Base-by-base conservation (phyloP, 148 eudicot species). In the Cornus kousa region DNA sequence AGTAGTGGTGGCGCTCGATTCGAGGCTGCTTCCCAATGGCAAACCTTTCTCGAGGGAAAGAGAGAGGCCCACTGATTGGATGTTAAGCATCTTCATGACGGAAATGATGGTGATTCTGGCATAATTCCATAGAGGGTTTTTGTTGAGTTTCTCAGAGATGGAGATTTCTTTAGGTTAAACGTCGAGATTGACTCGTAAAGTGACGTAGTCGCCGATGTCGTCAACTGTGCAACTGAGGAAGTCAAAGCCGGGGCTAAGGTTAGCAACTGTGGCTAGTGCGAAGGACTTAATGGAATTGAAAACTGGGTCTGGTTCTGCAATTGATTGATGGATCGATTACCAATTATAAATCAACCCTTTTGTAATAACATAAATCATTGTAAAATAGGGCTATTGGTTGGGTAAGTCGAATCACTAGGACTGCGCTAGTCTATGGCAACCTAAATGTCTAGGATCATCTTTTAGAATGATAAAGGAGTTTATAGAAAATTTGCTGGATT, bases 191-290 rank as follows among this genome's bases (percentile, higher is more conserved):
- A 92, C 77, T 7, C 84, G 72, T 70, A 96, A 84, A 33, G 89
- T 82, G 64, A 96, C 97, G 77, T 60, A 77, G 71, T 96, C 99
- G 37, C 99, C 99, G 50, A 94, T 57, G 4, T 90, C 92, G 67
- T 91, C 93, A 24, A 96, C 95, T 68, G 99, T 98, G 85, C 94
- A 89, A 3, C 99, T 98, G 3, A 96, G 88, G 82, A 96, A 90
- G 87, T 96, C 99, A 80, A 96, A 96, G 10, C 98, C 89, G 0
- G 98, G 98, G 55, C 99, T 98, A 57, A 96, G 95, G 75, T 96
- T 94, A 74, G 99, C 99, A 5, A 96, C 91, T 10, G 99, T 96
- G 68, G 99, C 99, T 0, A 98, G 99, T 7, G 99, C 99, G 28
- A 1, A 28, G 28, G n/a, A n/a, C n/a, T n/a, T n/a, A n/a, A n/a